Evolutionary conservation across 2,329 filamentous ascomycete species (phyloP).

Genomic region (Fusarium pseudograminearum): DNA sequence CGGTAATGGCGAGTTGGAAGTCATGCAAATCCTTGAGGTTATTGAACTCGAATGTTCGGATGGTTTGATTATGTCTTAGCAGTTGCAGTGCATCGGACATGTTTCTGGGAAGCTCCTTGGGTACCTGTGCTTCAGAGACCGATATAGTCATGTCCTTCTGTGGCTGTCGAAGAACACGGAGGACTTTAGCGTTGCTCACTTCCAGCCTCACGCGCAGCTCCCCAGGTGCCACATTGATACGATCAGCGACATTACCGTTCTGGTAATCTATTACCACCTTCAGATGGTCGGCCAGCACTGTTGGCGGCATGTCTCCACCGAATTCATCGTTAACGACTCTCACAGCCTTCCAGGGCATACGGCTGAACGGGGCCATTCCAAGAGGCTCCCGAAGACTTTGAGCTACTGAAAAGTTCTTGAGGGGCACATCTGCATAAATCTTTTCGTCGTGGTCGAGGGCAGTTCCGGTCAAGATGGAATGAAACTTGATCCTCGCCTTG

Average conservation of each 20-base stretch:
- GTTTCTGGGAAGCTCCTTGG: slow-evolving; percentile 71
- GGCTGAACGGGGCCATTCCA: slow-evolving; percentile 62
- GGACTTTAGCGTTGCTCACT: slow-evolving; percentile 68
- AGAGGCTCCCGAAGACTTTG: slow-evolving; percentile 64
- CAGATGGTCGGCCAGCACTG: slow-evolving; percentile 80
- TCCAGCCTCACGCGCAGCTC: slow-evolving; percentile 76
- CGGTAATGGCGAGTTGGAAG: slow-evolving; percentile 84
- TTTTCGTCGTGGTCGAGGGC: slow-evolving; percentile 75
- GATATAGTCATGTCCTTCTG: slow-evolving; percentile 84
- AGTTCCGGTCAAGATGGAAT: slow-evolving; percentile 79
- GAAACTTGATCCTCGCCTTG: slow-evolving; percentile 77
- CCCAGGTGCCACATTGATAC: slow-evolving; percentile 83
- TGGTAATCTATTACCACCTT: slow-evolving; percentile 81
- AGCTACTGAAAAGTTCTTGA: slow-evolving; percentile 73
- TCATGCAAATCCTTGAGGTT: slow-evolving; percentile 76
- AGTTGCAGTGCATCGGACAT: slow-evolving; percentile 73
- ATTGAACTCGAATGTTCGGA: slow-evolving; percentile 79
- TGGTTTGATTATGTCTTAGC: slow-evolving; percentile 69
- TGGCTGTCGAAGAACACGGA: slow-evolving; percentile 76
- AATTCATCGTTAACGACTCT: slow-evolving; percentile 80
- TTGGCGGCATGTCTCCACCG: slow-evolving; percentile 69
- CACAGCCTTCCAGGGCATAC: slow-evolving; percentile 73
- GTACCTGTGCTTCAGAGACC: slow-evolving; percentile 74
- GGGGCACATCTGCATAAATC: slow-evolving; percentile 75
- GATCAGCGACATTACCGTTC: slow-evolving; percentile 82